Base-by-base conservation (phyloP, 176 grass and related monocot species). In the Saccharum spontaneum region DNA sequence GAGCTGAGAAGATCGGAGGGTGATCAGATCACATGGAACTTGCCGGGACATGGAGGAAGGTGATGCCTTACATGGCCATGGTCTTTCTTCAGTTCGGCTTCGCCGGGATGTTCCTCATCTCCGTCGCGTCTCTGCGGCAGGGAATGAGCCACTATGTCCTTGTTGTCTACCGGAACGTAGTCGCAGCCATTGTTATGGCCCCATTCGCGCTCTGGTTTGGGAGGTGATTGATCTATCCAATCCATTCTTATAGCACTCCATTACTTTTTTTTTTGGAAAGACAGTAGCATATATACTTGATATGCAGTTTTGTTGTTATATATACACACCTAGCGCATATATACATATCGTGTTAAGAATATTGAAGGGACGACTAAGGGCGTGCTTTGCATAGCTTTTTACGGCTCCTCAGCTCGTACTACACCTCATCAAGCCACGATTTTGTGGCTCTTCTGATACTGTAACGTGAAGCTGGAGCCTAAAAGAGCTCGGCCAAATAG, bases 61-160 rank as follows among this genome's bases (percentile, higher is more conserved):
- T 82, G 67, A 97, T 83, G 90, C 95, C 95, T 17, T 97, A 94
- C 86, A 57, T 87, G 83, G 90, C 90, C 50, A 97, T 97, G 95
- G 71, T 94, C 55, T 94, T 97, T 79, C 80, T 97, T 8, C 95
- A 97, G 88, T 94, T 97, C 59, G 92, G 95, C 48, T 97, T 83
- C 61, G 88, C 90, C 38, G 92, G 92, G 31, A 71, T 94, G 88
- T 88, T 85, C 75, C 84, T 98, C 79, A 73, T 98, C 84, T 91
- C 95, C 9, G 88, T 94, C 7, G 86, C 82, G 52, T 91, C 95
- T 1, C 77, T 98, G 76, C 90, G 92, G 23, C 90, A 86, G 13
- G 95, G 95, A 36, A 98, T 98, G 95, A 98, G 92, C 82, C 95
- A 98, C 72, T 98, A 94, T 60, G 88, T 98, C 30, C 92, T 98